Base-by-base conservation (phyloP, 2,329 filamentous ascomycete genomes). In the Ophiostoma ulmi region DNA sequence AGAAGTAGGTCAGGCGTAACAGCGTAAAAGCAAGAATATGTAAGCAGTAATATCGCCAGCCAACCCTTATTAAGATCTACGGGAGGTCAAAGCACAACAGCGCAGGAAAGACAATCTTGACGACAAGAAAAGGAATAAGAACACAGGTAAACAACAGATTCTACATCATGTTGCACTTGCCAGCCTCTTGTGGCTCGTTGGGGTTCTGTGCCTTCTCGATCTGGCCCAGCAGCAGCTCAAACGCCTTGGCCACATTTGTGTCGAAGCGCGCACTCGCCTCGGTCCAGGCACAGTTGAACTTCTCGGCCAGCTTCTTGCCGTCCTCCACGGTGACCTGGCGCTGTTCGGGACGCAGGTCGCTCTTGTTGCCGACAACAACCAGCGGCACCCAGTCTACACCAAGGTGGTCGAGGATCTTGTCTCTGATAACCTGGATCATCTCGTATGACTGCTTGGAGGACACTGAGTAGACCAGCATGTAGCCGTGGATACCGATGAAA, bases 401-500 rank as follows among this genome's bases (percentile, higher is more conserved):
- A 92, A 97, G 75, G 79, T 98, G 94, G 79, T 97, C 97, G 72
- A 99, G 84, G 73, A 99, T 97, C 86, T 98, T 99, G 80, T 98
- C 94, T 36, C 94, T 87, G 75, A 99, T 97, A 72, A 97, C 93
- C 77, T 92, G 89, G 68, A 97, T 91, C 94, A 98, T 99, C 79
- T 99, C 95, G 78, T 97, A 98, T 11, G 93, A 97, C 76, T 95
- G 91, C 77, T 92, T 89, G 67, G 92, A 97, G 31, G 92, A 91
- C 68, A 99, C 94, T n/a, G 94, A 97, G 82, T 99, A 99, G 67
- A 97, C 94, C 72, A 99, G 90, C 87, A 99, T 93, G 81, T 98
- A 99, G 71, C 95, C 95, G 83, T 99, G 95, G 75, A 98, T 98
- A 74, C 95, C 95, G 79, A 99, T 98, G 77, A 98, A 98, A 80